Evolutionary conservation across 306 rosid genomes (phyloP).

Genomic region (Potentilla sterilis): DNA sequence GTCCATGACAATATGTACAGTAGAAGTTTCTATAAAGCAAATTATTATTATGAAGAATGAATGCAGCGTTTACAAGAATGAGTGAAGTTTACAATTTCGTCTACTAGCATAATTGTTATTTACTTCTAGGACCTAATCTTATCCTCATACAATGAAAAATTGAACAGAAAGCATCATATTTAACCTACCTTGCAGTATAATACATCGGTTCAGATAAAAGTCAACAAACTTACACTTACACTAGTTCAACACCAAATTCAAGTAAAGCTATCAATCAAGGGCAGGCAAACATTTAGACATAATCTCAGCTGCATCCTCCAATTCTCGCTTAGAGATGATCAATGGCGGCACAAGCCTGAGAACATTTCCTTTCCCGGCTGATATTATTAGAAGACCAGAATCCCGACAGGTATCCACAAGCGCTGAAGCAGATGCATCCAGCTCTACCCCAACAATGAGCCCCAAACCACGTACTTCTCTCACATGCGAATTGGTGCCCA

Average conservation of each 20-base stretch:
- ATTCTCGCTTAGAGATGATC: slow-evolving; percentile 68
- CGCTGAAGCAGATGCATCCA: slow-evolving; percentile 61
- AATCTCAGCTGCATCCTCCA: slow-evolving; percentile 59
- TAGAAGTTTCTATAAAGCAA: too few relatives aligned
- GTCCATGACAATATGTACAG: too few relatives aligned
- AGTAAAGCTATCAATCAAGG: slow-evolving; percentile 47
- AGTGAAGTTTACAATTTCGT: too few relatives aligned
- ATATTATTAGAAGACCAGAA: slow-evolving; percentile 62
- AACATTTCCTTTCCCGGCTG: slow-evolving; percentile 84
- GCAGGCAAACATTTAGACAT: slow-evolving; percentile 41
- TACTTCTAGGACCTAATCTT: not conserved
- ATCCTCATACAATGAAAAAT: not conserved
- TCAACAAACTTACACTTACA: not conserved
- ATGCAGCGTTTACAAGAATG: too few relatives aligned
- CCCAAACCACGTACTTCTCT: slow-evolving; percentile 76
- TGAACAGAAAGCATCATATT: not conserved
- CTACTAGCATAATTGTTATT: too few relatives aligned
- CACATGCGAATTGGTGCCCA: slow-evolving; percentile 65
- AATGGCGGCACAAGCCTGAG: slow-evolving; percentile 83
- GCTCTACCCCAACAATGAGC: slow-evolving; percentile 69
- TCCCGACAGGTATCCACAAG: slow-evolving; percentile 69
- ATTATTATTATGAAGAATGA: too few relatives aligned
- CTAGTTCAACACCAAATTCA: not conserved
- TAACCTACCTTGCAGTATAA: not conserved
- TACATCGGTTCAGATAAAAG: not conserved